A percentile compares a stretch with the other conserved stretches of the same genome.
phyloP scores from a whole-genome alignment of 1,284 basidiomycete species.

The Puccinia horiana region DNA sequence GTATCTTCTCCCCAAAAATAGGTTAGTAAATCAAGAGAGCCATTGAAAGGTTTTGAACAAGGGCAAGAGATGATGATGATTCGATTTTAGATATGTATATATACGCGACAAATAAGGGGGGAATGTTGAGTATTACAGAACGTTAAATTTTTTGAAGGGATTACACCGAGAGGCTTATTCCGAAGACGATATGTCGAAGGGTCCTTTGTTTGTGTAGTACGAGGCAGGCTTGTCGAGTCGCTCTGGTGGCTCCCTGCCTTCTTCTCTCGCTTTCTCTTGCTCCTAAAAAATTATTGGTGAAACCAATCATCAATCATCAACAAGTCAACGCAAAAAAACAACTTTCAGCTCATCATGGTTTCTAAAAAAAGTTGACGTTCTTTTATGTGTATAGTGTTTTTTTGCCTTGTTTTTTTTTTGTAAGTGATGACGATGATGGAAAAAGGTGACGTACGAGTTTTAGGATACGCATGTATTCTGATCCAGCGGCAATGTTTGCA shows the following conservation, averaged over 20 bases:
- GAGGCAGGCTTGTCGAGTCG: constrained; percentile 43
- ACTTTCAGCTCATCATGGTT: too few relatives aligned
- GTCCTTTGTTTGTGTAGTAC: constrained; percentile 22
- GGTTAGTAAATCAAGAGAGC: too few relatives aligned
- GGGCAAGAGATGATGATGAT: too few relatives aligned
- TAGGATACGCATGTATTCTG: constrained; percentile 46
- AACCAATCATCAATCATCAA: not conserved
- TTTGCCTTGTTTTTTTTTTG: not conserved
- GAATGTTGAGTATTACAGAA: too few relatives aligned
- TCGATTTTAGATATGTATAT: too few relatives aligned
- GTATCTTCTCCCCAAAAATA: too few relatives aligned
- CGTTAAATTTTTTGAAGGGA: too few relatives aligned
- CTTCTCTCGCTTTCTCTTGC: constrained; percentile 41
- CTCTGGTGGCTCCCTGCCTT: constrained; percentile 41
- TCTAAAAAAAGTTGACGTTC: too few relatives aligned
- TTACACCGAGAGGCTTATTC: not conserved
- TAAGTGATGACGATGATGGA: not conserved
- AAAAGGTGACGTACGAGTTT: constrained; percentile 26
- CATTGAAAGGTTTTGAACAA: too few relatives aligned
- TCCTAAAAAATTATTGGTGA: not conserved
- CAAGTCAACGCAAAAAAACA: not conserved
- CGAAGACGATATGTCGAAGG: too few relatives aligned
- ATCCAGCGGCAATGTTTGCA: constrained; percentile 47
- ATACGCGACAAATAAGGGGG: too few relatives aligned
- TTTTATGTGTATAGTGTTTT: not conserved